Conservation (phyloP, 176 grass and related monocot species). For the Aegilops umbellulata region DNA sequence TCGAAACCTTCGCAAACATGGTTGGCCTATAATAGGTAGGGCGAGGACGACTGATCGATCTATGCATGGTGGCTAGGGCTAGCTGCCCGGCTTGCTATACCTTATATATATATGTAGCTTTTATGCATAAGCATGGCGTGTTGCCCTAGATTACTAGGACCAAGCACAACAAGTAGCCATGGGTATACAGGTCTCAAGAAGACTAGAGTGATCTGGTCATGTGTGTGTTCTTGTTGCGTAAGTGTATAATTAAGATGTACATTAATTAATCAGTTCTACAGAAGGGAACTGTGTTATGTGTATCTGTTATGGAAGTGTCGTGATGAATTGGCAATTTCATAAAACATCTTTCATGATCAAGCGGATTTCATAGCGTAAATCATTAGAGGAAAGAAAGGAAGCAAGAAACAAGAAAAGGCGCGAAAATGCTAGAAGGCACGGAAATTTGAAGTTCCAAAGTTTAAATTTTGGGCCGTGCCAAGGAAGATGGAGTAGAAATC, state of each 20-base stretch:
- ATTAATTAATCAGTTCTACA: constrained; percentile 1
- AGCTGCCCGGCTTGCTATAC: neutral
- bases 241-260: neutral
- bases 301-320: neutral
- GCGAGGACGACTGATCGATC: neutral
- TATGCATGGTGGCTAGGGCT: neutral
- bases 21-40: too few relatives aligned
- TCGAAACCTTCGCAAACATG: too few relatives aligned
- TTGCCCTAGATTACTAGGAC: neutral
- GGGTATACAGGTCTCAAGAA: neutral
- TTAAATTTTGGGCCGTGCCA: too few relatives aligned
- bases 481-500: neutral
- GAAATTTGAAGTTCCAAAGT: neutral
- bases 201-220: neutral
- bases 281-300: neutral
- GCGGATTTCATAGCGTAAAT: neutral
- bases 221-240: neutral
- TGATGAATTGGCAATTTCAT: neutral
- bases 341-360: too few relatives aligned
- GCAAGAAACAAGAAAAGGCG: neutral
- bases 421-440: neutral
- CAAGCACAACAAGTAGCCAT: neutral
- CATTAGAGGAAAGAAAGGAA: neutral
- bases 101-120: neutral
- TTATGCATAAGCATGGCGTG: neutral